These are phyloP conservation scores for Irpex sp. DNA, from an alignment of 1,284 basidiomycete species.

Conservation along the genomic window DNA sequence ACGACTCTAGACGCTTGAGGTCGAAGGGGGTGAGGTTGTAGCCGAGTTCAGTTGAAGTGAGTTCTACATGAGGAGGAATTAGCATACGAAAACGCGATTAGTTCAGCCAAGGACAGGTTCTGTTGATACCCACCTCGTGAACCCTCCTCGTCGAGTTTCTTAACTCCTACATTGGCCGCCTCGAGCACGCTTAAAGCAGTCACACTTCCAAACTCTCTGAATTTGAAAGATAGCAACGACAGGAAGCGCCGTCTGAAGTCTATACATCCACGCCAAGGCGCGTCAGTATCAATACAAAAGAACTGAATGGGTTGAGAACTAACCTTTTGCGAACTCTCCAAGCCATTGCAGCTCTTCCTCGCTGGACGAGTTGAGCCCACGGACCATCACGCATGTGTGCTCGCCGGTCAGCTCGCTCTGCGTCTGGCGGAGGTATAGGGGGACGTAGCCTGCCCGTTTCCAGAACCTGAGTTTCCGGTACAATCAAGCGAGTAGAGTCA, in stretches of 20 bases:
- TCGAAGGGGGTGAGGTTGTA: conserved; percentile 87
- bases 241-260: conserved; percentile 94
- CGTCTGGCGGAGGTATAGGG: conserved; percentile 91
- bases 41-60: conserved; percentile 60
- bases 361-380: conserved; percentile 68
- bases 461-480: conserved; percentile 65
- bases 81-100: too few species aligned
- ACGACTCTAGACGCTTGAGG: conserved; percentile 92
- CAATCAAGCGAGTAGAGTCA: not conserved
- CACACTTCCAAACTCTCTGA: conserved; percentile 88
- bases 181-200: conserved; percentile 87
- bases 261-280: conserved; percentile 23
- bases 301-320: conserved; percentile 18
- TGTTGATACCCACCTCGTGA: conserved; percentile 33
- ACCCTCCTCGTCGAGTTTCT: conserved; percentile 39
- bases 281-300: too few species aligned
- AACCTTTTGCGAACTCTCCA: conserved; percentile 85
- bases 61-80: not conserved
- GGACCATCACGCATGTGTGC: conserved; percentile 91
- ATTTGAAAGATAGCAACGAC: conserved; percentile 87
- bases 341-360: conserved; percentile 75
- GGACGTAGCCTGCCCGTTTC: conserved; percentile 90
- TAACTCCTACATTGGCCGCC: conserved; percentile 69
- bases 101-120: too few species aligned
- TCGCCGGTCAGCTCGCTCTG: conserved; percentile 95